These are phyloP conservation scores for Oidium heveae DNA, from an alignment of 2,329 filamentous ascomycete genomes.

Conservation along the genomic window DNA sequence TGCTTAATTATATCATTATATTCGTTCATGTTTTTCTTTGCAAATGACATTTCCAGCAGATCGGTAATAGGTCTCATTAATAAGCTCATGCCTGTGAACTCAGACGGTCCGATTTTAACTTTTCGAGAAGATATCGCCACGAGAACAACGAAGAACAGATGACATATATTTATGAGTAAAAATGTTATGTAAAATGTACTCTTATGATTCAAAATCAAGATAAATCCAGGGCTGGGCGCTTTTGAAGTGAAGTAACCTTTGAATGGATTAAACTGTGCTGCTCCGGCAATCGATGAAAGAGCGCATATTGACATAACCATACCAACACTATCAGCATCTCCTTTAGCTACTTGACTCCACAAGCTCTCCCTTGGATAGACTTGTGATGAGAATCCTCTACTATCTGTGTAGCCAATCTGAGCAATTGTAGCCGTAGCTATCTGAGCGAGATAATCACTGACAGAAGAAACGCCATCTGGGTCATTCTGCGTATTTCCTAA, in stretches of 20 bases:
- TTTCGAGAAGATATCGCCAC: slow-evolving; percentile 9
- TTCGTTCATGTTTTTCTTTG: too few relatives aligned
- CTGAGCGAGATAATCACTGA: slow-evolving; percentile 15
- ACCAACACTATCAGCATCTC: slow-evolving; percentile 15
- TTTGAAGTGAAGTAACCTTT: slow-evolving; percentile 1
- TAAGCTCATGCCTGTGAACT: slow-evolving; percentile 9
- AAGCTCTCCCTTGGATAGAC: slow-evolving; percentile 19
- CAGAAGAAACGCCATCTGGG: slow-evolving; percentile 6
- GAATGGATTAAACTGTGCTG: slow-evolving; percentile 6
- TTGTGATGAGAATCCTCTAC: slow-evolving; percentile 11
- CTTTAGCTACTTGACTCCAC: slow-evolving; percentile 15
- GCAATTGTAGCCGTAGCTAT: slow-evolving; percentile 18
- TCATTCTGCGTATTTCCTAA: slow-evolving; percentile 15
- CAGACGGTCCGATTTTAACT: slow-evolving; percentile 10
- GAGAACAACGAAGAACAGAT: slow-evolving; percentile 8
- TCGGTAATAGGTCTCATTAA: slow-evolving; percentile 12
- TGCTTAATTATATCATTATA: too few relatives aligned
- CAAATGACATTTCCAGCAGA: slow-evolving; percentile 4
- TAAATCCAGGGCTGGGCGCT: slow-evolving; percentile 5
- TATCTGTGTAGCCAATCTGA: slow-evolving; percentile 16
- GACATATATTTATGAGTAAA: slow-evolving; percentile 6
- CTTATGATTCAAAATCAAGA: slow-evolving; percentile 17
- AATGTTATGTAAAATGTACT: slow-evolving; percentile 20
- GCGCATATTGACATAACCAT: slow-evolving; percentile 15
- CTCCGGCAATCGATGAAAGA: slow-evolving; percentile 12